Conservation (phyloP, 768 basidiomycete genomes). For the Amanita molliuscula region DNA sequence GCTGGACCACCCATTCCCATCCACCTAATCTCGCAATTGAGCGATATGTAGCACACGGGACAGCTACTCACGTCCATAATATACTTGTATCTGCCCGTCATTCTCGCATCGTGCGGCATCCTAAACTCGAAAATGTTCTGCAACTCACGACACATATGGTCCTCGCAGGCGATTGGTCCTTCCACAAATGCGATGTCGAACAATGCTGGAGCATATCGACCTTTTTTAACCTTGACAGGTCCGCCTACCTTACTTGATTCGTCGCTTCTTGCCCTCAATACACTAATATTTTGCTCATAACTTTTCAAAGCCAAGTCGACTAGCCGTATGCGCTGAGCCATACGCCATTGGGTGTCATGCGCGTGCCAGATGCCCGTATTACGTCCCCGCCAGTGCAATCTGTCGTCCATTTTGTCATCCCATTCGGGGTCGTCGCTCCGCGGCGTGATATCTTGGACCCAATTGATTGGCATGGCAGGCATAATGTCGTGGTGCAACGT, state of each 20-base stretch:
- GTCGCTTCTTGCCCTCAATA: slow-evolving; percentile 16
- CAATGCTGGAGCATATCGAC: slow-evolving; percentile 32
- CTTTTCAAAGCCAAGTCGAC: slow-evolving; percentile 20
- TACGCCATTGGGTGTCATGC: slow-evolving; percentile 28
- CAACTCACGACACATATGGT: slow-evolving; percentile 31
- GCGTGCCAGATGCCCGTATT: slow-evolving; percentile 55
- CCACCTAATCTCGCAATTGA: slow-evolving; percentile 23
- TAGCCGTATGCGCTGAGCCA: slow-evolving; percentile 33
- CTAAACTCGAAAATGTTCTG: slow-evolving; percentile 36
- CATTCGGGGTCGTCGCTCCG: slow-evolving; percentile 42
- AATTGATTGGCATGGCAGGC: slow-evolving; percentile 32
- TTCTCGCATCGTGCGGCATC: slow-evolving; percentile 23
- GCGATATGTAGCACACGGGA: neutral
- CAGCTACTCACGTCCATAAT: slow-evolving; percentile 38
- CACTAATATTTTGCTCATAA: slow-evolving; percentile 5
- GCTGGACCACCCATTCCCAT: slow-evolving; percentile 54
- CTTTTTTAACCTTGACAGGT: slow-evolving; percentile 18
- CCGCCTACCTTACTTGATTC: slow-evolving; percentile 22
- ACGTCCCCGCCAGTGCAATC: slow-evolving; percentile 61
- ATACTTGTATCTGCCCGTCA: slow-evolving; percentile 49
- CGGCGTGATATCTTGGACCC: slow-evolving; percentile 24
- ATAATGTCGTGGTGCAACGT: slow-evolving; percentile 44
- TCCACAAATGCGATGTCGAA: slow-evolving; percentile 46
- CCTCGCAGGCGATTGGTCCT: slow-evolving; percentile 28
- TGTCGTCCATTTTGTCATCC: slow-evolving; percentile 45